Evolutionary conservation across 2,329 filamentous ascomycete species (phyloP), one percentile per base, ranked within the genome.

Genomic region (Penicillium digitatum): DNA sequence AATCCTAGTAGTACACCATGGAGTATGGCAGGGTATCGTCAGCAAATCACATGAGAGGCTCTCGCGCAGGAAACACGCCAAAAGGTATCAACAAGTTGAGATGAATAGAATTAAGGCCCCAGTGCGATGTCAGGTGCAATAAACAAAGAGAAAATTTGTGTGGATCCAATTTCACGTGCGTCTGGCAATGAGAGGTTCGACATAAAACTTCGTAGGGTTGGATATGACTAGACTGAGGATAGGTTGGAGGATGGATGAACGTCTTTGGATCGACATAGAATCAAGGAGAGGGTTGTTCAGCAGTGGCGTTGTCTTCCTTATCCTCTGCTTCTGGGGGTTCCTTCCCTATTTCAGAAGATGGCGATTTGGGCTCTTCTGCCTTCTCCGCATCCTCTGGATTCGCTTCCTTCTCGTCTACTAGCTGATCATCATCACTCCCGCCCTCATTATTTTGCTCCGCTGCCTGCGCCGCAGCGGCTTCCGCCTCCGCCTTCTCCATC

Each of bases 401-500:
- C 11, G 47, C 44, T 8, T 56, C 45, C 10, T 34, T 14, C 14
- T 48, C 46, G 5, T 43, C 40, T 24, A 48, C 58, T 16, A 48
- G 35, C 9, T 45, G 20, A 2, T 14, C 42, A 39, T 37, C 43
- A 16, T 35, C 39, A 6, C 5, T 20, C 2, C 11, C 52, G 5
- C 26, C 52, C 31, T 63, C 59, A 5, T 43, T 54, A 2, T 59
- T 66, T 58, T 47, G 61, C 52, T 38, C 55, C 0, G 63, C 64
- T 37, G 68, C 65, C 48, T 68, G 61, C 44, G 68, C 68, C 2
- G 66, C 68, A 2, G 64, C 68, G 20, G 61, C 62, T 53, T 66
- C 63, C 20, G 68, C 67, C 46, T 65, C 66, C 20, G 59, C 63
- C 43, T 71, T 72, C 42, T 75, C 76, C 62, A 79, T 77, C 59